phyloP scores from a whole-genome alignment of 2,329 filamentous ascomycete genomes.

The Aspergillus intermedius region DNA sequence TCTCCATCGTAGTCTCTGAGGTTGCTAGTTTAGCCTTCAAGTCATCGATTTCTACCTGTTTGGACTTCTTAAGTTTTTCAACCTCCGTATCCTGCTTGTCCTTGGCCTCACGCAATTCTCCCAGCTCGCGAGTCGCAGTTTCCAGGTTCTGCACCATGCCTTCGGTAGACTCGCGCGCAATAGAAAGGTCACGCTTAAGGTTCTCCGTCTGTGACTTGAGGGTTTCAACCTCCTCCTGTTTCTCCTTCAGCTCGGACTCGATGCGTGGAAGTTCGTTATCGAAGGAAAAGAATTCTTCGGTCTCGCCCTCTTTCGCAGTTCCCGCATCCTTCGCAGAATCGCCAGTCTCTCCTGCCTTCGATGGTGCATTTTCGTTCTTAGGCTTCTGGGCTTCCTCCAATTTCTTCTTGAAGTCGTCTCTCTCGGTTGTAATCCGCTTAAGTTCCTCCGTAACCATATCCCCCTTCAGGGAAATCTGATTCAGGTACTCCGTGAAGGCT shows the following conservation, averaged over 20 bases:
- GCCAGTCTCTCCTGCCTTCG: slow-evolving; percentile 8
- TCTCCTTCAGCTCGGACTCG: slow-evolving; percentile 66
- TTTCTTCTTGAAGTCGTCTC: slow-evolving; percentile 72
- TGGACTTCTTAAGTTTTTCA: slow-evolving; percentile 35
- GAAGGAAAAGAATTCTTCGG: slow-evolving; percentile 84
- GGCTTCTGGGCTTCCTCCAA: slow-evolving; percentile 62
- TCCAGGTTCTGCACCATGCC: slow-evolving; percentile 62
- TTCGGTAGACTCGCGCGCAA: slow-evolving; percentile 63
- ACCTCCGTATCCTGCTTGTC: slow-evolving; percentile 45
- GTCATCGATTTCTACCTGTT: slow-evolving; percentile 37
- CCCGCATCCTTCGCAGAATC: slow-evolving; percentile 10
- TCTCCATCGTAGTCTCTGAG: slow-evolving; percentile 26
- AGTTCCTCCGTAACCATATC: slow-evolving; percentile 94
- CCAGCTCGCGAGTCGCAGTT: slow-evolving; percentile 59
- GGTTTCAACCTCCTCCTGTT: slow-evolving; percentile 62
- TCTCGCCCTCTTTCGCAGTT: slow-evolving; percentile 27
- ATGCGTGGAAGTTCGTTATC: slow-evolving; percentile 79
- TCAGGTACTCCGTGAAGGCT: slow-evolving; percentile 82
- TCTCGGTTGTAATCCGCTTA: slow-evolving; percentile 76
- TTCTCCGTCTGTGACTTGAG: slow-evolving; percentile 63
- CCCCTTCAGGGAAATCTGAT: slow-evolving; percentile 74
- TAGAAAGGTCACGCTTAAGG: slow-evolving; percentile 64
- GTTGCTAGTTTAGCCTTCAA: slow-evolving; percentile 31
- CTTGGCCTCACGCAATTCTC: slow-evolving; percentile 47
- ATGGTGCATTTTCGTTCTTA: slow-evolving; percentile 34